phyloP scores from a whole-genome alignment of 257 asterid species.

The Rhazya stricta region DNA sequence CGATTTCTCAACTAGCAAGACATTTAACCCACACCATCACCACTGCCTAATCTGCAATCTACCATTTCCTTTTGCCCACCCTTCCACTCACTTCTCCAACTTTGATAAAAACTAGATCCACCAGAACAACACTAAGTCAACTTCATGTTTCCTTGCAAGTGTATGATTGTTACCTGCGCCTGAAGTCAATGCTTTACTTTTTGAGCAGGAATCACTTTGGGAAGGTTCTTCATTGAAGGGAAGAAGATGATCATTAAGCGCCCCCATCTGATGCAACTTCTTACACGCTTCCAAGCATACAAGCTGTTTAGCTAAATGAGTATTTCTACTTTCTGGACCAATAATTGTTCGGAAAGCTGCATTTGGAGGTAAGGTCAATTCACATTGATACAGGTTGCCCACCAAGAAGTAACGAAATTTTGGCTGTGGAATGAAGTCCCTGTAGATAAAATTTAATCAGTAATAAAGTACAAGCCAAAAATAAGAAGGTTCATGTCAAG shows the following conservation, averaged over 20 bases:
- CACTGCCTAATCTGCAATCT: neutral
- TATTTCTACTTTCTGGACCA: conserved; percentile 53
- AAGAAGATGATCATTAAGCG: conserved; percentile 56
- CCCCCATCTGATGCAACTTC: conserved; percentile 66
- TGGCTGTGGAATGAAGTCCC: conserved; percentile 50
- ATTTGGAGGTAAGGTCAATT: conserved; percentile 62
- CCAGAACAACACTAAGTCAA: neutral
- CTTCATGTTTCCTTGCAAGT: neutral
- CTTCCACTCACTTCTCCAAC: neutral
- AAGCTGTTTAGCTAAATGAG: conserved; percentile 54
- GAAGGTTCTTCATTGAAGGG: conserved; percentile 40
- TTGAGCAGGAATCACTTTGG: conserved; percentile 27
- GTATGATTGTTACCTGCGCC: conserved; percentile 44
- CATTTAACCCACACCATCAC: neutral
- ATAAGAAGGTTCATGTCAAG: neutral
- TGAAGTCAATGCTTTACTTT: conserved; percentile 32
- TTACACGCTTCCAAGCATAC: conserved; percentile 89
- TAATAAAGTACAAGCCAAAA: neutral
- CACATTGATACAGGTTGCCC: conserved; percentile 51
- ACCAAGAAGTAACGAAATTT: conserved; percentile 42
- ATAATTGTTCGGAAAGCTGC: conserved; percentile 58
- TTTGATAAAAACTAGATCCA: neutral
- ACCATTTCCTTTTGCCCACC: neutral
- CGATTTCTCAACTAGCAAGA: neutral
- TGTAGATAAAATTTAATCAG: conserved; percentile 25